phyloP scores from a whole-genome alignment of 768 basidiomycete genomes.

The Kwoniella bestiolae region DNA sequence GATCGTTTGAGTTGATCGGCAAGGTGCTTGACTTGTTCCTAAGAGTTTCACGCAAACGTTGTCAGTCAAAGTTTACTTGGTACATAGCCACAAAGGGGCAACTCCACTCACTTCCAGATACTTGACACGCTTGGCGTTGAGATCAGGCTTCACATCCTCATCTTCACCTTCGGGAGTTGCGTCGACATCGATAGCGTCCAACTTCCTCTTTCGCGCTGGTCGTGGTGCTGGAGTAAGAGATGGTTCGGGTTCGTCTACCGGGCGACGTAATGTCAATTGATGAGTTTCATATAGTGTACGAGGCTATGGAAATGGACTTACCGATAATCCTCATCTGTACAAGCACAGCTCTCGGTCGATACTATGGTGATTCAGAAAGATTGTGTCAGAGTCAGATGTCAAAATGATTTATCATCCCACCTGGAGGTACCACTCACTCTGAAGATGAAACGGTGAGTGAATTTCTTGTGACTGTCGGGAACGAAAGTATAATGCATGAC shows the following conservation, averaged over 20 bases:
- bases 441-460: slow-evolving; percentile 1
- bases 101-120: slow-evolving; percentile 11
- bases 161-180: not conserved
- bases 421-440: not conserved
- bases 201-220: not conserved
- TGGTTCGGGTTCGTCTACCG: slow-evolving; percentile 7
- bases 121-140: slow-evolving; percentile 8
- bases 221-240: not conserved
- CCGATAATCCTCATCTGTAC: slow-evolving; percentile 1
- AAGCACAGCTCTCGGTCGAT: not conserved
- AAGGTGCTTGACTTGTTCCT: not conserved
- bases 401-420: not conserved
- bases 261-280: too few species aligned
- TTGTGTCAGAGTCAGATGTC: not conserved
- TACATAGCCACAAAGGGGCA: too few species aligned
- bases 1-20: not conserved
- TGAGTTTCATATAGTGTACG: too few species aligned
- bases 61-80: not conserved
- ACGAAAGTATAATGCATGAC: not conserved
- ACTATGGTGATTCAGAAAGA: not conserved
- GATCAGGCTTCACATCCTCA: slow-evolving; percentile 10
- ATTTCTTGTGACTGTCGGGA: not conserved
- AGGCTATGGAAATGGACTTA: not conserved
- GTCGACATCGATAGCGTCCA: not conserved
- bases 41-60: too few species aligned